These are phyloP conservation scores for Exophiala alcalophila DNA, from an alignment of 2,329 filamentous ascomycete species.

Conservation along the genomic window DNA sequence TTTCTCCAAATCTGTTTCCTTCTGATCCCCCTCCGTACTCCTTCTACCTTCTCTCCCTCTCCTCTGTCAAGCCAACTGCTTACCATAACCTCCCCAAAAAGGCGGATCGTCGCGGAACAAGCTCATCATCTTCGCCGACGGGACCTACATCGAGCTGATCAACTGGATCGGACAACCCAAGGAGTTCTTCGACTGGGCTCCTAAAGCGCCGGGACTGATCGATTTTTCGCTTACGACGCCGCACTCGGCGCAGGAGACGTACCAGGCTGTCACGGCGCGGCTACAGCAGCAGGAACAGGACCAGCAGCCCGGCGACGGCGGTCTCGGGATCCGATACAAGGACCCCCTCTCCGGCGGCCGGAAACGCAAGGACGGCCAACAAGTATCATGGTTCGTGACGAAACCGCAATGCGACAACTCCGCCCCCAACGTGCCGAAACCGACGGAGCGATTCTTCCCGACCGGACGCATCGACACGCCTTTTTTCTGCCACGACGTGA, in stretches of 20 bases:
- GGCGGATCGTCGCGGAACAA: slow-evolving; percentile 30
- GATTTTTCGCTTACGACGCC: slow-evolving; percentile 30
- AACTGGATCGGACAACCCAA: slow-evolving; percentile 28
- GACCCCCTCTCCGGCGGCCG: slow-evolving; percentile 23
- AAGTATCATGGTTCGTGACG: slow-evolving; percentile 27
- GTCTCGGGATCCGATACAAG: slow-evolving; percentile 24
- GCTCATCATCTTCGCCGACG: slow-evolving; percentile 32
- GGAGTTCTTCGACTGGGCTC: slow-evolving; percentile 29
- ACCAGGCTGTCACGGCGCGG: slow-evolving; percentile 17
- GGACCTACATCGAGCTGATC: slow-evolving; percentile 32
- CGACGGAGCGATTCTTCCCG: slow-evolving; percentile 17
- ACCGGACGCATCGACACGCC: slow-evolving; percentile 25
- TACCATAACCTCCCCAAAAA: slow-evolving; percentile 1
- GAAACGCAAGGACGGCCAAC: slow-evolving; percentile 28
- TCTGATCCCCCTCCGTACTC: not conserved
- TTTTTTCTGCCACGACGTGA: slow-evolving; percentile 32
- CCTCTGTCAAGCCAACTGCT: no score
- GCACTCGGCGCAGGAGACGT: slow-evolving; percentile 23
- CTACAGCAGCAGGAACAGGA: slow-evolving; percentile 1
- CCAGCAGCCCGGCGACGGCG: slow-evolving; percentile 13
- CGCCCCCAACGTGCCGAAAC: slow-evolving; percentile 14
- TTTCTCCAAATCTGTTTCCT: not conserved
- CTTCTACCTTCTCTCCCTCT: not conserved
- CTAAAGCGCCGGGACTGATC: slow-evolving; percentile 29
- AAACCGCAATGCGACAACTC: slow-evolving; percentile 19